Percentiles rank a stretch among this genome's conserved stretches.
Evolutionary conservation across 2,329 filamentous ascomycete genomes (phyloP).

Genomic region (Xylariomycetidae sp.): DNA sequence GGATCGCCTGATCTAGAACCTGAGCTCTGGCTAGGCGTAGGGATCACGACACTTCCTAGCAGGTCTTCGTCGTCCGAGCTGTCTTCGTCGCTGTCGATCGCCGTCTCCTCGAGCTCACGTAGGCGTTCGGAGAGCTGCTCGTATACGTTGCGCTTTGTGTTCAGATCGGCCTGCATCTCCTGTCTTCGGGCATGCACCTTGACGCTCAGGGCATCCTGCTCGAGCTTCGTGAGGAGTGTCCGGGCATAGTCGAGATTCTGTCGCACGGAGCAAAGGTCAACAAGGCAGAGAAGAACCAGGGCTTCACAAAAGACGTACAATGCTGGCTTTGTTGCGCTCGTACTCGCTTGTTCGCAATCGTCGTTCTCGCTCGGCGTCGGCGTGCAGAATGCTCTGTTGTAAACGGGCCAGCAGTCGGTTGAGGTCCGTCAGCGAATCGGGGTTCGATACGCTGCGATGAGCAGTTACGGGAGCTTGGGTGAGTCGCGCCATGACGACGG

Average conservation of each 20-base stretch:
- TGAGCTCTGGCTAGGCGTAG: slow-evolving; percentile 48
- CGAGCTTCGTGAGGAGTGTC: slow-evolving; percentile 60
- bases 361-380: slow-evolving; percentile 52
- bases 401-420: slow-evolving; percentile 59
- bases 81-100: slow-evolving; percentile 33
- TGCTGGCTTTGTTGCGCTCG: slow-evolving; percentile 55
- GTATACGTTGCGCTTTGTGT: slow-evolving; percentile 58
- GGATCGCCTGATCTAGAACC: slow-evolving; percentile 28
- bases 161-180: slow-evolving; percentile 57
- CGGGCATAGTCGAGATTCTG: slow-evolving; percentile 70
- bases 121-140: slow-evolving; percentile 61
- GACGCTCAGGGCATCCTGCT: slow-evolving; percentile 59
- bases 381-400: slow-evolving; percentile 57
- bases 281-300: neutral
- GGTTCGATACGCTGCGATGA: slow-evolving; percentile 19
- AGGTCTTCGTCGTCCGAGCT: slow-evolving; percentile 53
- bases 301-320: slow-evolving; percentile 32
- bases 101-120: slow-evolving; percentile 60
- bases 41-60: slow-evolving; percentile 43
- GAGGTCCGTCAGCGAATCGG: slow-evolving; percentile 45
- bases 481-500: slow-evolving; percentile 28
- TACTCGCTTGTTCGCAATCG: slow-evolving; percentile 56
- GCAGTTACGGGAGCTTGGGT: slow-evolving; percentile 24
- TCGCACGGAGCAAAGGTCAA: neutral
- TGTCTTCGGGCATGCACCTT: slow-evolving; percentile 53